Conservation (phyloP, 768 basidiomycete species). For the Termitomyces sp. region DNA sequence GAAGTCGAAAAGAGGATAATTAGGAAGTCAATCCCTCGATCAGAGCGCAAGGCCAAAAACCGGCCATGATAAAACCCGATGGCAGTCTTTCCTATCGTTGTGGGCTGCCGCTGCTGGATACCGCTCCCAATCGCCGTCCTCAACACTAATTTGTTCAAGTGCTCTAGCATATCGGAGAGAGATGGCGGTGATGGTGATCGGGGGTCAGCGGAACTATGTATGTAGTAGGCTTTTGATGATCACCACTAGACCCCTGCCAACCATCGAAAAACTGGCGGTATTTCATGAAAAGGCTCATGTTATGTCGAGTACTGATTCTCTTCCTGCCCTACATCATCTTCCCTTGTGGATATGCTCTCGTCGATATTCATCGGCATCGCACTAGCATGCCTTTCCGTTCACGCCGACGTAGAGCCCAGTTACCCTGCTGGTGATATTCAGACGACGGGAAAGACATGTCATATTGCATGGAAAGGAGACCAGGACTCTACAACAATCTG, state of each 20-base stretch:
- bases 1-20: too few relatives aligned
- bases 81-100: too few relatives aligned
- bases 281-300: not conserved
- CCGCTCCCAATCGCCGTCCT: too few relatives aligned
- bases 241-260: not conserved
- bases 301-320: not conserved
- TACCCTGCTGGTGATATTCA: slow-evolving; percentile 57
- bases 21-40: too few relatives aligned
- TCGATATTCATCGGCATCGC: not conserved
- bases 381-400: slow-evolving; percentile 30
- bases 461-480: slow-evolving; percentile 61
- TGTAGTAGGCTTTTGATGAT: not conserved
- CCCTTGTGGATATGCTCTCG: not conserved
- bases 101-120: too few relatives aligned
- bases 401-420: slow-evolving; percentile 55
- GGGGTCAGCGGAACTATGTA: not conserved
- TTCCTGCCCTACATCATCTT: not conserved
- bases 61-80: too few relatives aligned
- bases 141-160: not conserved
- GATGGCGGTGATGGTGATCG: too few relatives aligned
- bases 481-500: slow-evolving; percentile 47
- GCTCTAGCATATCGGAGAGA: not conserved
- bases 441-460: slow-evolving; percentile 53
- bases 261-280: too few relatives aligned
- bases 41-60: too few relatives aligned